Base-by-base conservation (phyloP, 805 yeast species). In the Saccharomycopsis oosterbeekiorum region DNA sequence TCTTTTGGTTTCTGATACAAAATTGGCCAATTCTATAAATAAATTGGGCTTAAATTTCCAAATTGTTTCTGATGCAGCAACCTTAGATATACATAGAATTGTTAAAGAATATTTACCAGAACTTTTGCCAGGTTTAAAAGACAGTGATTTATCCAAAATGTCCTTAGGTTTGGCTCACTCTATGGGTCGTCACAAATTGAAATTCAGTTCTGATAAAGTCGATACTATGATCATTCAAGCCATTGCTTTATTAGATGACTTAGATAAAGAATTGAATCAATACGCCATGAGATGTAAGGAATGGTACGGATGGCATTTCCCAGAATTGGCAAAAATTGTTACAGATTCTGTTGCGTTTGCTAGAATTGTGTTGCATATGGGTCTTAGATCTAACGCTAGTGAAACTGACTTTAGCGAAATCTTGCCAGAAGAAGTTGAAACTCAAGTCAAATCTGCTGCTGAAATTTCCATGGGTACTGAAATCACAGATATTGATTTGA, bases 291-390 rank as follows among this genome's bases (percentile, higher is more conserved):
- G 99, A 80, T 84, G 93, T 78, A 94, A 93, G 79, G 99, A 94
- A 79, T 94, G 99, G 99, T 94, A 94, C 78, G 99, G 99, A 67
- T 94, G 99, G 99, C 99, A 94, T 77, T 94, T 94, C 86, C 99
- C 99, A 47, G 99, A 94, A 77, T 84, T 94, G 84, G 97, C 97
- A 70, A 94, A 94, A 82, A 90, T 93, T 74, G 88, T 94, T 69
- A 85, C 87, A 68, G 99, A 93, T 77, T 92, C 97, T 67, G 93
- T 89, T 69, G 97, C 97, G 56, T 93, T 85, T 75, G 98, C 98
- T 65, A 87, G 96, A 79, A 88, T 91, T 68, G 89, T 94, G 72
- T 82, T 91, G 76, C 80, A 86, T 69, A 91, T 94, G 97, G 98
- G 98, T 68, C 78, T 89, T 69, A 85, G 99, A 80, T 81, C 97